Base-by-base conservation (phyloP, 2,329 filamentous ascomycete species). In the Colletotrichum destructivum region DNA sequence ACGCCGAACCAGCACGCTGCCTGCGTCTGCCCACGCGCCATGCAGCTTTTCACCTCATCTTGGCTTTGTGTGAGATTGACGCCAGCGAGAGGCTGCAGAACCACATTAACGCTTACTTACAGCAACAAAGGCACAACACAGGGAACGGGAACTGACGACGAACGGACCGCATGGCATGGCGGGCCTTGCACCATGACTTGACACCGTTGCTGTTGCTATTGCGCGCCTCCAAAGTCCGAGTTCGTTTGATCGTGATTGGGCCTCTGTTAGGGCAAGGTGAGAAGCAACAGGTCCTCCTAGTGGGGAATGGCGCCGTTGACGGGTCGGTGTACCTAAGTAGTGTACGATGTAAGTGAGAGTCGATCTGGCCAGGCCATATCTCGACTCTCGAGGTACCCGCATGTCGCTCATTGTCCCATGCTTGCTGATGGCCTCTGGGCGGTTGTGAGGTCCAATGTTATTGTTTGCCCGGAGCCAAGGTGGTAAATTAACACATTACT, bases 131-230 rank as follows among this genome's bases (percentile, higher is more conserved):
- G 35, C 54, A 42, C 31, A 49, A 31, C 35, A 52, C n/a, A 62
- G 26, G 21, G 26, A 40, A 51, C 46, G 26, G 51, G 8, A 26
- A 46, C 23, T 23, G 35, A 40, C 42, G 38, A 65, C 7, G 66
- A 66, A 69, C 61, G 61, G 67, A 26, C 67, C 62, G 42, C 26
- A 46, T 7, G 26, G 62, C 46, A 69, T 11, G 38, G 62, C 46
- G 60, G 62, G 54, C 66, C 46, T 26, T 66, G 66, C 54, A 9
- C 59, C 40, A 16, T 51, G 46, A 60, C 62, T 60, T 60, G 62
- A 69, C 67, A 66, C 67, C 67, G 60, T 46, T 47, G 54, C 67
- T 60, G 46, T 26, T 66, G 60, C 62, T 69, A 40, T 66, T 60
- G 67, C 54, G 46, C 21, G 54, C 62, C 56, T 40, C 35, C 55